Evolutionary conservation across 257 asterid genomes (phyloP).

Genomic region (Gentiana straminea): DNA sequence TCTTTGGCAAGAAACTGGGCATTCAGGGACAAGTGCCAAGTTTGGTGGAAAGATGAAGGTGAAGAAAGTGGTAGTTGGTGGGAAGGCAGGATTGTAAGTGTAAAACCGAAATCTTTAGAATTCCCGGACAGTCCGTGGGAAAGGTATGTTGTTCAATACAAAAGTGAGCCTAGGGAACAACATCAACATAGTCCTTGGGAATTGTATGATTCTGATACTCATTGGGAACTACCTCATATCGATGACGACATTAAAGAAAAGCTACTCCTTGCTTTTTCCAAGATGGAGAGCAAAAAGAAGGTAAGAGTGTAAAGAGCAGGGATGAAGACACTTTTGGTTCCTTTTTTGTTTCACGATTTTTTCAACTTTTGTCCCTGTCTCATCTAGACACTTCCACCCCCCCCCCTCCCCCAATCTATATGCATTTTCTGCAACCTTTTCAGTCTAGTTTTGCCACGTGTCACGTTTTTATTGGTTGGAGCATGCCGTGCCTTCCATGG

Average conservation of each 20-base stretch:
- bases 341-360: too few relatives aligned
- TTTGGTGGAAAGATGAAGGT: conserved; percentile 92
- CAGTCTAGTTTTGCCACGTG: too few relatives aligned
- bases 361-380: too few relatives aligned
- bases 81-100: conserved; percentile 73
- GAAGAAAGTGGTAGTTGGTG: conserved; percentile 88
- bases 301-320: conserved; percentile 19
- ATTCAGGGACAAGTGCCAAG: conserved; percentile 66
- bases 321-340: too few relatives aligned
- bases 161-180: conserved; percentile 63
- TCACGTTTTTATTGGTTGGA: too few relatives aligned
- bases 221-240: conserved; percentile 67
- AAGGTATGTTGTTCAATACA: conserved; percentile 68
- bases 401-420: too few relatives aligned
- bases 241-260: conserved; percentile 42
- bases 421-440: too few relatives aligned
- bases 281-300: conserved; percentile 52
- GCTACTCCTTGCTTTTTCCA: conserved; percentile 43
- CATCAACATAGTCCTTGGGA: conserved; percentile 98
- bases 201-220: conserved; percentile 50
- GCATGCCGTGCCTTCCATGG: too few relatives aligned
- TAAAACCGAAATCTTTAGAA: conserved; percentile 59
- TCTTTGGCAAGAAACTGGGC: conserved; percentile 80
- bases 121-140: conserved; percentile 99
- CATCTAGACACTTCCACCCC: too few relatives aligned